Base-by-base conservation (phyloP, 805 yeast species). In the Starmerella ratchasimensis region DNA sequence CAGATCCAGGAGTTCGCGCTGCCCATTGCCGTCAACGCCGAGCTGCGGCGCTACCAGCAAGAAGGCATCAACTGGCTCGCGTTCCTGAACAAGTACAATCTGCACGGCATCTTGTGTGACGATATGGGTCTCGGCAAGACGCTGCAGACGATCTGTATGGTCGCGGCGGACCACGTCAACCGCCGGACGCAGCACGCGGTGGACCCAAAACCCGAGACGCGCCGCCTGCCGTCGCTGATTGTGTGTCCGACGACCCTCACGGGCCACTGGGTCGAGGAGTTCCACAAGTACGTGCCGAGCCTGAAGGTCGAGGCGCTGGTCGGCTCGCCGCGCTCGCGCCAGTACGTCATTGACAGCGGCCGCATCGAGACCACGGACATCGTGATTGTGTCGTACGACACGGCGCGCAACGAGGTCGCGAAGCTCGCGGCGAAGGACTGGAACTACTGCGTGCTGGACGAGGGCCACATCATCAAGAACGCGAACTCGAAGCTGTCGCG, bases 91-190 rank as follows among this genome's bases (percentile, higher is more conserved):
- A 81, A 81, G 52, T 90, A 90, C 55, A 94, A 88, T 57, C 64
- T 90, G 37, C 99, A 90, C 61, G 99, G 99, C 37, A 88, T 90
- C 52, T 65, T 90, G 34, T 90, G 98, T 72, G 99, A 90, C 57
- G 99, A 90, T 73, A 90, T 90, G 99, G 99, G 99, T 5, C 67
- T 90, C 22, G 99, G 99, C 36, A 90, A 90, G 57, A 90, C 99
- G 0, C 66, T 90, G 43, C 99, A 90, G 59, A 86, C 98, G 0
- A 86, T 90, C 53, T 90, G 98, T 61, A 88, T 93, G 48, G 84
- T 90, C 37, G 81, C 98, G 0, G 82, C 96, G 55, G 98, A 90
- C 53, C 98, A 90, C 52, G 81, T 84, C 51, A 50, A 82, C 47
- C 72, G 98, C 47, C 76, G 73, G 9, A 79, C 79, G 48, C 78